Percentiles rank a stretch among this genome's conserved stretches.
Evolutionary conservation across 2,329 filamentous ascomycete genomes (phyloP).

Genomic region (Cytospora schulzeri): DNA sequence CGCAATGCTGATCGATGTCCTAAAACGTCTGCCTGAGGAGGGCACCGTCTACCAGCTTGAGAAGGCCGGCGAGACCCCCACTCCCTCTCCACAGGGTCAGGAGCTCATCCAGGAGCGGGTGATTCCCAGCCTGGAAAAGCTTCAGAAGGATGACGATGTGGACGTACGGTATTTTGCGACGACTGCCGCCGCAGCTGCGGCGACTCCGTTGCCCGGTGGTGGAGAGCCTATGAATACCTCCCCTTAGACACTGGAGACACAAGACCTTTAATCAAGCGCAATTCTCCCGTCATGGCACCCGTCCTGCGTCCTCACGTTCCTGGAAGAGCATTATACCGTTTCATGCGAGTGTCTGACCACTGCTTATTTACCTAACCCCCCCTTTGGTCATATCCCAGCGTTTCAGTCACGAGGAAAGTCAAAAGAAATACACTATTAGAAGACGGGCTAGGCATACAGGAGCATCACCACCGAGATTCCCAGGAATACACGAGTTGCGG

Average conservation of each 20-base stretch:
- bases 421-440: constrained; percentile 28
- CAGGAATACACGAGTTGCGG: constrained; percentile 17
- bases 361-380: constrained; percentile 11
- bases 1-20: constrained; percentile 82
- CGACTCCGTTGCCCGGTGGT: constrained; percentile 46
- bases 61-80: constrained; percentile 67
- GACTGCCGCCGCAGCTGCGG: constrained; percentile 70
- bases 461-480: constrained; percentile 17
- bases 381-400: constrained; percentile 23
- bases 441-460: constrained; percentile 26
- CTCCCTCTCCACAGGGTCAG: constrained; percentile 70
- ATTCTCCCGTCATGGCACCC: constrained; percentile 32
- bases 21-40: constrained; percentile 86
- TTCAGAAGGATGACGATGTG: constrained; percentile 96
- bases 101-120: constrained; percentile 85
- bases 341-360: constrained; percentile 16
- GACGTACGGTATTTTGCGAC: constrained; percentile 98
- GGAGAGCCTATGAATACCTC: constrained; percentile 67
- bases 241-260: constrained; percentile 63
- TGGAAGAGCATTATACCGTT: constrained; percentile 6
- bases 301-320: constrained; percentile 6
- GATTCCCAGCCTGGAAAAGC: constrained; percentile 86
- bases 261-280: constrained; percentile 52
- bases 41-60: constrained; percentile 85
- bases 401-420: constrained; percentile 23